These are phyloP conservation scores for Zarea fungicola DNA, from an alignment of 2,329 filamentous ascomycete genomes.

Conservation along the genomic window DNA sequence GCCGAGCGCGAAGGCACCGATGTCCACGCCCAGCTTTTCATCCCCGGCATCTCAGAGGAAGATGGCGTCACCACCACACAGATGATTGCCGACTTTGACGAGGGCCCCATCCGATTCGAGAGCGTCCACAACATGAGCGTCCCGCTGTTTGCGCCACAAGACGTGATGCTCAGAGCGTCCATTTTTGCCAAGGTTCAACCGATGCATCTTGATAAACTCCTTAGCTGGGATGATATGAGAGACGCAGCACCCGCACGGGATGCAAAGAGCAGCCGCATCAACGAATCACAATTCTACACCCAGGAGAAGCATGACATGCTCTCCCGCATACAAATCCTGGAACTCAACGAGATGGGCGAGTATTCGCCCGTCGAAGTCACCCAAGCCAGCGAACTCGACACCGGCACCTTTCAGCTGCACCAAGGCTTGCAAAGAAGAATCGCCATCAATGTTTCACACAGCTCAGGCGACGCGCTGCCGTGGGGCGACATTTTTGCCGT, in stretches of 20 bases:
- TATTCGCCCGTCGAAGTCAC: constrained; percentile 92
- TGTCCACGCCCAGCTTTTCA: constrained; percentile 94
- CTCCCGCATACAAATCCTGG: constrained; percentile 79
- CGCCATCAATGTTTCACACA: constrained; percentile 83
- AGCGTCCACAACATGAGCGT: constrained; percentile 98
- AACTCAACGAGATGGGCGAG: constrained; percentile 84
- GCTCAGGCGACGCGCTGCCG: constrained; percentile 78
- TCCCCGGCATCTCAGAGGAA: constrained; percentile 83
- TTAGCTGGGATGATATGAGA: constrained; percentile 98
- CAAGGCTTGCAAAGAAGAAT: constrained; percentile 90
- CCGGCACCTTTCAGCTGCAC: constrained; percentile 90
- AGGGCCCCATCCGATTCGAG: constrained; percentile 87
- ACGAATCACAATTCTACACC: constrained; percentile 86
- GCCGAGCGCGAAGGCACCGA: constrained; percentile 92
- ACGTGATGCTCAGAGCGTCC: constrained; percentile 74
- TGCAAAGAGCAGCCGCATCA: constrained; percentile 62
- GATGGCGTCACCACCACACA: constrained; percentile 92
- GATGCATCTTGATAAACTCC: constrained; percentile 93
- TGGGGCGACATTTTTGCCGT: constrained; percentile 80
- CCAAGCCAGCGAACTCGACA: constrained; percentile 75
- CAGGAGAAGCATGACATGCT: constrained; percentile 95
- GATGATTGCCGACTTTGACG: constrained; percentile 90
- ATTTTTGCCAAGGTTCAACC: constrained; percentile 86
- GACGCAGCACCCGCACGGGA: constrained; percentile 61
- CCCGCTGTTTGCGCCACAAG: constrained; percentile 64